Conservation (phyloP, 1,284 basidiomycete genomes). For the Fistulinella cinereoalba region DNA sequence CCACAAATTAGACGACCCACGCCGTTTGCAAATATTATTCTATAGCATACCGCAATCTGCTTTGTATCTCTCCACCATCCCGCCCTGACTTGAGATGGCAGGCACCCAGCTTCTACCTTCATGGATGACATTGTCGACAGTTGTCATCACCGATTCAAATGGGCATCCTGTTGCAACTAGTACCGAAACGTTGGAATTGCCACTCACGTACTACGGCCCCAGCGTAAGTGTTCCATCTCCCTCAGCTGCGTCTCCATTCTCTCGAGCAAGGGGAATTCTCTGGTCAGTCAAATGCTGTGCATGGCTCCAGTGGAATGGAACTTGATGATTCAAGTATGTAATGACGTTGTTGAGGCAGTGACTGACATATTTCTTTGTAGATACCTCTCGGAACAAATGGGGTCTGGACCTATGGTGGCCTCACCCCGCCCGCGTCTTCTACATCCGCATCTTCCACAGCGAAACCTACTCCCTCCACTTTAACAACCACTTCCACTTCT, state of each 20-base stretch:
- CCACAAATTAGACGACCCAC: slow-evolving; percentile 1
- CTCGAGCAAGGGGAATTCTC: too few species aligned
- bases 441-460: slow-evolving; percentile 25
- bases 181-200: slow-evolving; percentile 52
- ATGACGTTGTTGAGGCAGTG: slow-evolving; percentile 8
- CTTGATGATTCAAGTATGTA: slow-evolving; percentile 4
- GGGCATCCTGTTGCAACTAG: slow-evolving; percentile 52
- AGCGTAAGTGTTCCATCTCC: slow-evolving; percentile 49
- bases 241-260: not conserved
- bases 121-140: slow-evolving; percentile 58
- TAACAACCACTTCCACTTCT: slow-evolving; percentile 28
- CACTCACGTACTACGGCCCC: slow-evolving; percentile 72
- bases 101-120: slow-evolving; percentile 61
- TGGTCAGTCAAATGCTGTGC: too few species aligned
- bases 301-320: not conserved
- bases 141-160: slow-evolving; percentile 47
- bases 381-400: slow-evolving; percentile 63
- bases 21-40: slow-evolving; percentile 5
- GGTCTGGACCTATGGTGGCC: slow-evolving; percentile 63
- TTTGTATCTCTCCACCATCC: slow-evolving; percentile 3
- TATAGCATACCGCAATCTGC: slow-evolving; percentile 2
- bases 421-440: slow-evolving; percentile 45
- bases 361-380: slow-evolving; percentile 37
- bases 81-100: slow-evolving; percentile 29
- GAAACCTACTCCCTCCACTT: slow-evolving; percentile 25